Evolutionary conservation across 2,329 filamentous ascomycete species (phyloP).

Genomic region (Diaporthe vexans): DNA sequence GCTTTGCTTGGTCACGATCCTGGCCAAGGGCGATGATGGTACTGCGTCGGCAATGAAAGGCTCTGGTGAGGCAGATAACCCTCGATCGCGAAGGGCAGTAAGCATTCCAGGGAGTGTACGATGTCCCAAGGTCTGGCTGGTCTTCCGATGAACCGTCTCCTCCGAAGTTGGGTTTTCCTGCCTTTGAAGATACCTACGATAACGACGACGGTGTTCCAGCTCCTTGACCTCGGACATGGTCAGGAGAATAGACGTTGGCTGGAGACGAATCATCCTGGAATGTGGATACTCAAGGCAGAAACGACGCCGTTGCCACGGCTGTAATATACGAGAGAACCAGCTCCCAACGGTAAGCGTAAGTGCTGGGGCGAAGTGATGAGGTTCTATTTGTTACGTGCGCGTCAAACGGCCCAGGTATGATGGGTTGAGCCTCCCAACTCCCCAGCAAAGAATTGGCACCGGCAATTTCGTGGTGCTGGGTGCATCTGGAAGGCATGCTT

Average conservation of each 20-base stretch:
- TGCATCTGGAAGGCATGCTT: neutral
- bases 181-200: conserved; percentile 51
- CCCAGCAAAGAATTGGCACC: neutral
- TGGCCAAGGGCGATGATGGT: conserved; percentile 15
- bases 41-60: conserved; percentile 11
- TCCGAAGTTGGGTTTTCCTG: conserved; percentile 44
- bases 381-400: neutral
- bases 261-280: conserved; percentile 57
- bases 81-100: conserved; percentile 31
- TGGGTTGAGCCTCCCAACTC: conserved; percentile 7
- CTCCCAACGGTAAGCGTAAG: neutral
- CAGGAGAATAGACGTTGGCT: conserved; percentile 56
- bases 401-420: neutral
- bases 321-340: neutral
- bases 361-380: neutral
- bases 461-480: neutral
- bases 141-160: conserved; percentile 39
- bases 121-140: conserved; percentile 21
- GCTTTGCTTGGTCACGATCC: neutral
- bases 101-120: conserved; percentile 18
- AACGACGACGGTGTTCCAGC: conserved; percentile 52
- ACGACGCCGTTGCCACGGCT: neutral
- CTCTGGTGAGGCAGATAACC: conserved; percentile 17
- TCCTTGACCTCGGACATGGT: conserved; percentile 58
- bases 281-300: neutral